Evolutionary conservation across 352 stramenopile genomes (phyloP).

Genomic region (Thalassiosira mediterranea): DNA sequence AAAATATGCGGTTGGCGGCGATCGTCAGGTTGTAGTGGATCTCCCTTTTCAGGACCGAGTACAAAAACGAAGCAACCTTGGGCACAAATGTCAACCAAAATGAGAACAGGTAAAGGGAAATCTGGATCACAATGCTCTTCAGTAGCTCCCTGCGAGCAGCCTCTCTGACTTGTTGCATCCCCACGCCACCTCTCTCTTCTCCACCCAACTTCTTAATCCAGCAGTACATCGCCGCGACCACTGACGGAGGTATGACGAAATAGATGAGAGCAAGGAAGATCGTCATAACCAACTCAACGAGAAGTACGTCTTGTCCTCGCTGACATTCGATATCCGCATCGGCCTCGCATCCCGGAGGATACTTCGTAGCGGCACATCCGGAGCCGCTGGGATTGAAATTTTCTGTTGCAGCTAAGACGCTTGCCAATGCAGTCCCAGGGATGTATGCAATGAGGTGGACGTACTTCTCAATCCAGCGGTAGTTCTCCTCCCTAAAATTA

Average conservation of each 20-base stretch:
- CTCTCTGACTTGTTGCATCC: constrained; percentile 19
- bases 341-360: neutral
- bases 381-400: neutral
- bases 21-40: constrained; percentile 4
- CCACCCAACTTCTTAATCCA: constrained; percentile 2
- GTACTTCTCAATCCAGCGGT: neutral
- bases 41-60: neutral
- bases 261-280: neutral
- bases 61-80: neutral
- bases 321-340: neutral
- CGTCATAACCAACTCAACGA: neutral
- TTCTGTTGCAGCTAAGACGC: neutral
- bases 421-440: no score
- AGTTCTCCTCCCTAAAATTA: neutral
- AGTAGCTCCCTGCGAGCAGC: constrained; percentile 17
- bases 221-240: constrained; percentile 3
- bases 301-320: neutral
- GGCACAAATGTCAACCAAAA: constrained; percentile 28
- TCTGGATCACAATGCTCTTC: constrained; percentile 16
- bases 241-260: constrained; percentile 21
- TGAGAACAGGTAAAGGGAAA: constrained; percentile 25
- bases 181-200: constrained; percentile 2
- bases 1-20: constrained; percentile 6
- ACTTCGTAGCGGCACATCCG: neutral
- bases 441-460: neutral